These are phyloP conservation scores for Hyphopichia pseudoburtonii DNA, from an alignment of 1,139 yeast species.

Conservation along the genomic window DNA sequence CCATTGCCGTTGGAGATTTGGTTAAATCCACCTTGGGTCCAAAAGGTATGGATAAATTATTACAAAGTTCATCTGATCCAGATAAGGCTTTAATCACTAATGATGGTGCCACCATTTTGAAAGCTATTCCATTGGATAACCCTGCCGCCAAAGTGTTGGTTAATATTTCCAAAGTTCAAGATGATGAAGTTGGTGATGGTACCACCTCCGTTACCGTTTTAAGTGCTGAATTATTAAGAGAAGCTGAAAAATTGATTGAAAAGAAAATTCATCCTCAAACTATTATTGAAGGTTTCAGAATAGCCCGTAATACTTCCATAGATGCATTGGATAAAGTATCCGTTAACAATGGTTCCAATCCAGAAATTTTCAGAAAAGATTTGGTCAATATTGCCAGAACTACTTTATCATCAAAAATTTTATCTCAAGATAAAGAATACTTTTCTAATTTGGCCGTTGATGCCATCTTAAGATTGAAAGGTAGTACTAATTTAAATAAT, in stretches of 20 bases:
- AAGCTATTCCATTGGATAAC: slow-evolving; percentile 91
- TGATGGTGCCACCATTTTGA: slow-evolving; percentile 97
- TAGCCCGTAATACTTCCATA: slow-evolving; percentile 82
- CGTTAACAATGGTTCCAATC: slow-evolving; percentile 66
- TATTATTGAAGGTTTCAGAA: slow-evolving; percentile 91
- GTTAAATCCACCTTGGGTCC: slow-evolving; percentile 97
- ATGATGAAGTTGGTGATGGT: slow-evolving; percentile 98
- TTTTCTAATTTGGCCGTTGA: slow-evolving; percentile 91
- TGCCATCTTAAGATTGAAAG: slow-evolving; percentile 88
- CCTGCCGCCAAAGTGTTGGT: slow-evolving; percentile 98
- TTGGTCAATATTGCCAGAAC: slow-evolving; percentile 87
- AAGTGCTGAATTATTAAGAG: slow-evolving; percentile 87
- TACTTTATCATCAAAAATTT: slow-evolving; percentile 87
- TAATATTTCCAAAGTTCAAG: slow-evolving; percentile 94
- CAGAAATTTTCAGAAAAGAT: slow-evolving; percentile 71
- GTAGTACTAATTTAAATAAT: slow-evolving; percentile 91
- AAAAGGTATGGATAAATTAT: slow-evolving; percentile 95
- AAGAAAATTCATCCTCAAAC: slow-evolving; percentile 97
- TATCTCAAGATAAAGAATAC: slow-evolving; percentile 90
- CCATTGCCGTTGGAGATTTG: slow-evolving; percentile 96
- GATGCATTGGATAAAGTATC: slow-evolving; percentile 77
- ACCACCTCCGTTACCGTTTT: slow-evolving; percentile 97
- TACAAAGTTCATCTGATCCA: slow-evolving; percentile 83
- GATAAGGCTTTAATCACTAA: slow-evolving; percentile 79
- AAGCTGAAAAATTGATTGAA: slow-evolving; percentile 91